A percentile compares a stretch with the other conserved stretches of the same genome.
Evolutionary conservation across 73 alveolate genomes (phyloP).

Genomic region (Paramecium primaurelia): DNA sequence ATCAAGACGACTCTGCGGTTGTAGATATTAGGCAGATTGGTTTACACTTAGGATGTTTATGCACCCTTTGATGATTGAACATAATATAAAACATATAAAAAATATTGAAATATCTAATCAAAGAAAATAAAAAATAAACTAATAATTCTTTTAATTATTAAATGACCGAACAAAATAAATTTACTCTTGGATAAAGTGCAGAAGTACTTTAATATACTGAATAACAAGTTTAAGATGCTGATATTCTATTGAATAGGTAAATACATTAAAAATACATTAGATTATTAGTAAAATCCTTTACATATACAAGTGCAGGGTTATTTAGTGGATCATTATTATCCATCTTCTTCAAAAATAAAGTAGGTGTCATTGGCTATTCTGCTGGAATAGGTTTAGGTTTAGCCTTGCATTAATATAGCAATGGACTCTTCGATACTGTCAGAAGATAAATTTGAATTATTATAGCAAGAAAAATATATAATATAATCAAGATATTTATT

Average conservation of each 20-base stretch:
- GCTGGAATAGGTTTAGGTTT: slow-evolving; percentile 13
- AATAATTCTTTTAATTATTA: background rate
- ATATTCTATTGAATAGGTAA: background rate
- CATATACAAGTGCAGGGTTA: background rate
- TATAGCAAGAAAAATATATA: background rate
- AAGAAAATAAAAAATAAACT: background rate
- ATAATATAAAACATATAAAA: background rate
- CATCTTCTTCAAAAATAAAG: slow-evolving; percentile 17
- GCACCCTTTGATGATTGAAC: background rate
- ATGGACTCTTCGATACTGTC: background rate
- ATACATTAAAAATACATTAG: background rate
- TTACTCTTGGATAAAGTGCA: background rate
- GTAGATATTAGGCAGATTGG: slow-evolving; percentile 36
- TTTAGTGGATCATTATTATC: background rate
- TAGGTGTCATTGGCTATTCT: background rate
- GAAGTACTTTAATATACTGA: background rate
- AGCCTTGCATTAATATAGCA: background rate
- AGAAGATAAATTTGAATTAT: background rate
- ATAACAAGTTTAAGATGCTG: background rate
- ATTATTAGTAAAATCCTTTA: background rate
- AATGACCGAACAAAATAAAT: background rate
- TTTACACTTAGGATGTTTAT: slow-evolving; percentile 20
- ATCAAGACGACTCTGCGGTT: slow-evolving; percentile 14
- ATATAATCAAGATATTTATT: too few relatives aligned
- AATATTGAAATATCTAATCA: background rate